A percentile compares a stretch with the other conserved stretches of the same genome.
Conservation (phyloP, 805 yeast genomes). For the Nakazawaea sp. region DNA sequence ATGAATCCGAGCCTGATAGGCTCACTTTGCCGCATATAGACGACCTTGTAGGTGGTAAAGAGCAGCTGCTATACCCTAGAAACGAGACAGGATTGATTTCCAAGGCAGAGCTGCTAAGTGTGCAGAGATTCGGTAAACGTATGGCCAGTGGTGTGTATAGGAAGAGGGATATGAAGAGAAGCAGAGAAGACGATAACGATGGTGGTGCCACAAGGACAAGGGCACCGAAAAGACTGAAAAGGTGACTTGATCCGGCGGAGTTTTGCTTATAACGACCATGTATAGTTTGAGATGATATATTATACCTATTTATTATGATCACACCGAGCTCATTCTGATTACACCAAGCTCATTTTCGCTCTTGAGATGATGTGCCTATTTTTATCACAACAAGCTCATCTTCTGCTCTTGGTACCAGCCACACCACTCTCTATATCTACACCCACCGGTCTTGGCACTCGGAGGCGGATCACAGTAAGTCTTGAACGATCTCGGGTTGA, state of each 20-base stretch:
- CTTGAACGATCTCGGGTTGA: conserved; percentile 4
- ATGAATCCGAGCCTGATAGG: conserved; percentile 2
- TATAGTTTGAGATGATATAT: too few species aligned
- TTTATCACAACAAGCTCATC: too few species aligned
- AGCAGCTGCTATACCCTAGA: conserved; percentile 6
- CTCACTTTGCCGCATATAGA: conserved; percentile 3
- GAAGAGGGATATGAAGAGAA: not conserved
- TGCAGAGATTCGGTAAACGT: conserved; percentile 15
- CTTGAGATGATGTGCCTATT: too few species aligned
- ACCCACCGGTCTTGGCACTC: conserved; percentile 5
- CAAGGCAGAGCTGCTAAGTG: conserved; percentile 10
- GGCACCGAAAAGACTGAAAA: too few species aligned
- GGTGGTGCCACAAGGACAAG: not conserved
- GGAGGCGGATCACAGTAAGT: conserved; percentile 8
- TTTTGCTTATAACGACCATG: too few species aligned
- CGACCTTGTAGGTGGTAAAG: not conserved
- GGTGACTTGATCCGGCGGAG: too few species aligned
- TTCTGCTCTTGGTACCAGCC: conserved; percentile 10
- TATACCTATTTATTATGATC: too few species aligned
- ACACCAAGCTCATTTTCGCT: too few species aligned
- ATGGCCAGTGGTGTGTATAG: conserved; percentile 18
- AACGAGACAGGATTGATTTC: conserved; percentile 1
- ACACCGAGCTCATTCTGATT: too few species aligned
- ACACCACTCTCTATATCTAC: conserved; percentile 8
- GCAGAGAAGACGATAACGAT: not conserved